These are phyloP conservation scores for Aureobasidium sp. DNA, from an alignment of 2,329 filamentous ascomycete species.

Conservation along the genomic window DNA sequence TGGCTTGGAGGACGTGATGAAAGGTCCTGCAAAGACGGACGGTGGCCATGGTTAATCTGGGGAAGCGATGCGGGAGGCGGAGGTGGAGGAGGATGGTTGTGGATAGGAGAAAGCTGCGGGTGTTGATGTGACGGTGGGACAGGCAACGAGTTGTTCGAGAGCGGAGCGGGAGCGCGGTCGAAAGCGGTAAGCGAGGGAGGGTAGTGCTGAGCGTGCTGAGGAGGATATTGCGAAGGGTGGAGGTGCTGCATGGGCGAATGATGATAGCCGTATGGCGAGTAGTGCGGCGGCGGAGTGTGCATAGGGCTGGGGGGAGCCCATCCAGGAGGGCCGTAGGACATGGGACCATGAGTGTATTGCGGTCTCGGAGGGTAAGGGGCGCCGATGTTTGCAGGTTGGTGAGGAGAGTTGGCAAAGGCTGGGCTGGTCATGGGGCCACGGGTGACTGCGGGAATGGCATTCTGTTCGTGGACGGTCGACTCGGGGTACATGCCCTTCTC, in stretches of 20 bases:
- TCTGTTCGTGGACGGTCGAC: constrained; percentile 80
- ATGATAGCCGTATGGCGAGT: constrained; percentile 29
- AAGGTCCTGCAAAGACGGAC: not conserved
- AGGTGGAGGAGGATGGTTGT: constrained; percentile 23
- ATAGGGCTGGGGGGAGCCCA: constrained; percentile 39
- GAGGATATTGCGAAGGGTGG: constrained; percentile 23
- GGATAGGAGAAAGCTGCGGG: constrained; percentile 19
- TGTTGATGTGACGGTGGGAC: constrained; percentile 30
- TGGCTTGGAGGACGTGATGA: constrained; percentile 2
- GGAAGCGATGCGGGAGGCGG: not conserved
- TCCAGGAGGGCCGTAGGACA: constrained; percentile 30
- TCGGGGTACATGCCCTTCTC: constrained; percentile 96
- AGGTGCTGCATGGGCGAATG: constrained; percentile 25
- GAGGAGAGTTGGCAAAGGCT: constrained; percentile 47
- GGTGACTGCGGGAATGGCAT: constrained; percentile 72
- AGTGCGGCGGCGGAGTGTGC: constrained; percentile 34
- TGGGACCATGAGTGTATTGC: constrained; percentile 37
- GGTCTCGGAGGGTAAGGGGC: constrained; percentile 35
- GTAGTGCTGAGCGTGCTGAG: constrained; percentile 31
- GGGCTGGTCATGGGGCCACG: constrained; percentile 60
- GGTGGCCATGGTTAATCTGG: constrained; percentile 2
- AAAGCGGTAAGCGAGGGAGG: constrained; percentile 28
- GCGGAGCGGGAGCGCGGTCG: constrained; percentile 35
- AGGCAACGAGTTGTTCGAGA: constrained; percentile 30
- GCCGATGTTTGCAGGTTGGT: constrained; percentile 48